Evolutionary conservation across 768 basidiomycete genomes (phyloP).

Genomic region (Mycena vitilis): DNA sequence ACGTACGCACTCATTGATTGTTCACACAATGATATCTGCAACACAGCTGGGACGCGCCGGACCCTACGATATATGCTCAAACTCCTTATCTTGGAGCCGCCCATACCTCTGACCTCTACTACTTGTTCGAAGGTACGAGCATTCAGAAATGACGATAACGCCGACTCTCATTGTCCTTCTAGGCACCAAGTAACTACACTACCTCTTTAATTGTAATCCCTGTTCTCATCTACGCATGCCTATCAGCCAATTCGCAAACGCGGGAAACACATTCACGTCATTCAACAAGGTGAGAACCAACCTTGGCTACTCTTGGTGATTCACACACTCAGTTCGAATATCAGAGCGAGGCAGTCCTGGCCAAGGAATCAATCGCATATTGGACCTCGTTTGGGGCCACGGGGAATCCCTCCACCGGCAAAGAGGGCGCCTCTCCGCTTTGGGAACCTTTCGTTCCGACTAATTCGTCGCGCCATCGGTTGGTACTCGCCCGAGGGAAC

Average conservation of each 20-base stretch:
- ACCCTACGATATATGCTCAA: slow-evolving; percentile 50
- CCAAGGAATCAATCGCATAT: slow-evolving; percentile 54
- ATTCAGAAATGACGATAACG: too few relatives aligned
- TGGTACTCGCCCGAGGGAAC: slow-evolving; percentile 43
- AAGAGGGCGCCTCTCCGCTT: slow-evolving; percentile 38
- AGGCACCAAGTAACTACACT: slow-evolving; percentile 46
- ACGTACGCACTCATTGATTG: too few relatives aligned
- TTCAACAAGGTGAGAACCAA: slow-evolving; percentile 48
- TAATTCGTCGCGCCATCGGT: slow-evolving; percentile 35
- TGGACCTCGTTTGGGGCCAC: slow-evolving; percentile 56
- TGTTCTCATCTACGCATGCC: neutral
- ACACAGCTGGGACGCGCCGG: slow-evolving; percentile 56
- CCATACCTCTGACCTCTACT: slow-evolving; percentile 59
- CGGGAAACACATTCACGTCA: slow-evolving; percentile 49
- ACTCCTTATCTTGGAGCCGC: slow-evolving; percentile 53
- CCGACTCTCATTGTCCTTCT: neutral
- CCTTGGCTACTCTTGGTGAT: neutral
- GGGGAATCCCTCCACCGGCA: slow-evolving; percentile 44
- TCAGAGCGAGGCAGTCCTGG: slow-evolving; percentile 51
- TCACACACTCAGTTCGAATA: neutral
- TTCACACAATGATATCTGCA: neutral
- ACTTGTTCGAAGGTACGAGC: slow-evolving; percentile 51
- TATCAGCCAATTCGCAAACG: slow-evolving; percentile 44
- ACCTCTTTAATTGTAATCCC: neutral
- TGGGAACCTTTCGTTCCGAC: slow-evolving; percentile 41